phyloP scores from a whole-genome alignment of 345 rosid genomes.

The Firmiana major region DNA sequence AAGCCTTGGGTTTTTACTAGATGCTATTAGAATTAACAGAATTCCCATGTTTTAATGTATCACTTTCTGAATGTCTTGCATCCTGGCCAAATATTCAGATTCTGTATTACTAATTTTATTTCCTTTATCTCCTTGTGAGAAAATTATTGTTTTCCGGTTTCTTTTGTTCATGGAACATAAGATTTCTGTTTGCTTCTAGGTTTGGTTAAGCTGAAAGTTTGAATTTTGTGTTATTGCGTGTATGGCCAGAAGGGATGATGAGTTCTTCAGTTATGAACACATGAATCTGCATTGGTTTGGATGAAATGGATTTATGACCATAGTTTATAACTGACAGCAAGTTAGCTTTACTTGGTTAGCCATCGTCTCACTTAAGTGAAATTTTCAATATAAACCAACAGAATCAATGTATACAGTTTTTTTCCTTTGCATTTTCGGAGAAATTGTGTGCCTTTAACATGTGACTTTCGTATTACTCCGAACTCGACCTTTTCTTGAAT shows the following conservation, averaged over 20 bases:
- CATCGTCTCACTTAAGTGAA: background rate
- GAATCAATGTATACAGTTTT: no score
- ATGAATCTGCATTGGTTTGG: background rate
- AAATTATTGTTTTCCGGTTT: background rate
- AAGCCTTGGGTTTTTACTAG: constrained; percentile 5
- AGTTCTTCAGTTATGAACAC: background rate
- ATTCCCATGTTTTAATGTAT: background rate
- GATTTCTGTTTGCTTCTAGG: background rate
- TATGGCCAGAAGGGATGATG: background rate
- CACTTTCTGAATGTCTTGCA: background rate
- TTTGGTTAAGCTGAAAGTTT: background rate
- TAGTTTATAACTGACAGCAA: background rate
- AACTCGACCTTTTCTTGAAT: background rate
- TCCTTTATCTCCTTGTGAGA: background rate
- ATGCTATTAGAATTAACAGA: constrained; percentile 5
- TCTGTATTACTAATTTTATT: background rate
- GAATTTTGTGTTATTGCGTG: background rate
- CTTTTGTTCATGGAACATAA: background rate
- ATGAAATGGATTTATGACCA: background rate
- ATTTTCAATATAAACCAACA: background rate
- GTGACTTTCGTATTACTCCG: no score
- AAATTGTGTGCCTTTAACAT: no score
- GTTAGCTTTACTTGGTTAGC: background rate
- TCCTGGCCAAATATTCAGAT: background rate
- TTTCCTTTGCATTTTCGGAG: no score